phyloP scores from a whole-genome alignment of 805 yeast genomes.

The Dipodascus geniculatus region DNA sequence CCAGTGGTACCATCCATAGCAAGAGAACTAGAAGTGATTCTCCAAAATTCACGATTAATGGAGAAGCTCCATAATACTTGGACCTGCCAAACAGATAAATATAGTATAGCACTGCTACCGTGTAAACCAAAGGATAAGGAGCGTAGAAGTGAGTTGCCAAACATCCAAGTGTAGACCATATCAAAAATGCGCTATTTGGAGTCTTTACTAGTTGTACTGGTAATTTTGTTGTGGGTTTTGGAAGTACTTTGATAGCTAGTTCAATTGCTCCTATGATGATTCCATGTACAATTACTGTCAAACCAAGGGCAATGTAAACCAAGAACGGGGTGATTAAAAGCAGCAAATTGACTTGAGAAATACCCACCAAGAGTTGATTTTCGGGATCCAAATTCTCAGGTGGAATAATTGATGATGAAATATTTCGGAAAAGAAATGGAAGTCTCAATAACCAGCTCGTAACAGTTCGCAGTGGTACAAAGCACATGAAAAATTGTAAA shows the following conservation, averaged over 20 bases:
- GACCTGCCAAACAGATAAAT: conserved; percentile 7
- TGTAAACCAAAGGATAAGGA: conserved; percentile 1
- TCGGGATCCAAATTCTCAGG: conserved; percentile 5
- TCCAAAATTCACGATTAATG: conserved; percentile 36
- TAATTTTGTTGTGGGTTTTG: background rate
- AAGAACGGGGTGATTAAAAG: conserved; percentile 46
- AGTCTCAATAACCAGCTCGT: conserved; percentile 15
- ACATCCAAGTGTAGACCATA: background rate
- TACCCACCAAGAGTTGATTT: conserved; percentile 57
- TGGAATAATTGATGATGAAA: conserved; percentile 10
- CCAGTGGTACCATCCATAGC: conserved; percentile 71
- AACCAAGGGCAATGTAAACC: conserved; percentile 34
- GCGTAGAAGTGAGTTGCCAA: background rate
- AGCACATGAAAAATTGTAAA: conserved; percentile 23
- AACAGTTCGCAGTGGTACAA: conserved; percentile 9
- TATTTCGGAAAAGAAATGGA: conserved; percentile 20
- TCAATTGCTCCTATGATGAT: background rate
- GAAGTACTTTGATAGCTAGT: background rate
- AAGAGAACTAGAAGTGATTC: conserved; percentile 52
- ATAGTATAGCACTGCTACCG: conserved; percentile 7
- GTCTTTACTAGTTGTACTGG: background rate
- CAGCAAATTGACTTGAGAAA: conserved; percentile 43
- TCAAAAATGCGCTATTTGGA: background rate
- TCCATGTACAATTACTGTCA: background rate
- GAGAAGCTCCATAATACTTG: conserved; percentile 1